Conservation (phyloP, 441 rosid species). For the Mallotus japonicus region DNA sequence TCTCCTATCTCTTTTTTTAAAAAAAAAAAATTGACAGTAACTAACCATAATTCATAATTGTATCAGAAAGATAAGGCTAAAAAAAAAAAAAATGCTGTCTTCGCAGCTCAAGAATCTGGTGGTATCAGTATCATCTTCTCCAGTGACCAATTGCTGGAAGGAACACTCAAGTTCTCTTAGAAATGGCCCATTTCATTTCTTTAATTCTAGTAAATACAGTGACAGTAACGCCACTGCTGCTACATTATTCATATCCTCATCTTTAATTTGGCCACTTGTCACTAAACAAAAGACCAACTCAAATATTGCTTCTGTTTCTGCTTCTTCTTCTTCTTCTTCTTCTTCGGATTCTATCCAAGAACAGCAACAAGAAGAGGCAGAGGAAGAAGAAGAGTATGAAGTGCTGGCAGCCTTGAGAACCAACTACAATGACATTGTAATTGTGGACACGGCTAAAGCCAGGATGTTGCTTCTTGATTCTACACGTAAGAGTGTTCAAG, state of each 20-base stretch:
- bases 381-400: slow-evolving; percentile 49
- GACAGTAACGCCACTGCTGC: neutral
- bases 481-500: slow-evolving; percentile 38
- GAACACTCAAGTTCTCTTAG: neutral
- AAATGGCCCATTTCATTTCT: neutral
- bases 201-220: too few species aligned
- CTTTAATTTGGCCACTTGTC: neutral
- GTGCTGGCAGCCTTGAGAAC: slow-evolving; percentile 57
- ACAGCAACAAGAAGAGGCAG: neutral
- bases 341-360: slow-evolving; percentile 16
- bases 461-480: slow-evolving; percentile 80
- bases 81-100: neutral
- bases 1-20: neutral
- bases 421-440: slow-evolving; percentile 64
- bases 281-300: neutral
- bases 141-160: neutral
- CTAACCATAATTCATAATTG: neutral
- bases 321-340: slow-evolving; percentile 12
- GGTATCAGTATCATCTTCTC: neutral
- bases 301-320: neutral
- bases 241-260: neutral
- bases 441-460: slow-evolving; percentile 55
- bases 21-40: neutral
- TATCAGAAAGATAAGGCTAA: neutral
- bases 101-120: slow-evolving; percentile 4